phyloP scores from a whole-genome alignment of 2,329 filamentous ascomycete genomes.

The Sphaerulina vaccinii region DNA sequence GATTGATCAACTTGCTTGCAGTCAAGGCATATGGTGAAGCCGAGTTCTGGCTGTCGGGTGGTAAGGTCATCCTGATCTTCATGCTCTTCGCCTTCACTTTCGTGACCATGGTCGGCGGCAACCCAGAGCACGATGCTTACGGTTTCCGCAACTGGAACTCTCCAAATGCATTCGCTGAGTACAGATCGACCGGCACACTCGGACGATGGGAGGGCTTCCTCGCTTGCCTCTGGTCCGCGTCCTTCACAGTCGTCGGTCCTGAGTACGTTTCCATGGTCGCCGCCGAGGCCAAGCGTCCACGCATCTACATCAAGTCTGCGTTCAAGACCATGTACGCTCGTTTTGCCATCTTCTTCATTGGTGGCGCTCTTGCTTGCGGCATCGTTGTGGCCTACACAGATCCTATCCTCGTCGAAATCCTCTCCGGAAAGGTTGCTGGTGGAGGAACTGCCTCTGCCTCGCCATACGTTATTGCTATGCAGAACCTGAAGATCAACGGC shows the following conservation, averaged over 20 bases:
- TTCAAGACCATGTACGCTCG: conserved; percentile 53
- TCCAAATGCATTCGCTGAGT: conserved; percentile 37
- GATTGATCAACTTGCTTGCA: conserved; percentile 44
- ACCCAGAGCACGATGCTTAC: conserved; percentile 37
- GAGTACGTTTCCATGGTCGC: conserved; percentile 52
- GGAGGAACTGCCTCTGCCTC: conserved; percentile 34
- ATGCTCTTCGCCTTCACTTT: conserved; percentile 35
- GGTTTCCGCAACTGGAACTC: conserved; percentile 46
- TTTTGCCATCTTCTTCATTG: conserved; percentile 51
- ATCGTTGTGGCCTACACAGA: conserved; percentile 43
- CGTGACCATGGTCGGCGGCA: conserved; percentile 38
- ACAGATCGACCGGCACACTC: conserved; percentile 30
- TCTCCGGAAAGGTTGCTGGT: conserved; percentile 22
- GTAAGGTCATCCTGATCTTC: conserved; percentile 39
- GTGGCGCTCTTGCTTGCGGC: conserved; percentile 47
- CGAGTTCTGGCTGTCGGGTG: conserved; percentile 55
- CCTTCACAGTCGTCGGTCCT: conserved; percentile 41
- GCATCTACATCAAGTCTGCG: conserved; percentile 48
- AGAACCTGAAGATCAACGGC: conserved; percentile 44
- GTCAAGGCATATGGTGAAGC: conserved; percentile 48
- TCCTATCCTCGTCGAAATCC: conserved; percentile 31
- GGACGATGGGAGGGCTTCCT: conserved; percentile 41
- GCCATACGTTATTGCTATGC: conserved; percentile 44
- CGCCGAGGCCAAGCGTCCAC: conserved; percentile 49
- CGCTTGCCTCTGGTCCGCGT: conserved; percentile 40